Conservation (phyloP, 2,329 filamentous ascomycete species). For the Didymellaceae sp. region DNA sequence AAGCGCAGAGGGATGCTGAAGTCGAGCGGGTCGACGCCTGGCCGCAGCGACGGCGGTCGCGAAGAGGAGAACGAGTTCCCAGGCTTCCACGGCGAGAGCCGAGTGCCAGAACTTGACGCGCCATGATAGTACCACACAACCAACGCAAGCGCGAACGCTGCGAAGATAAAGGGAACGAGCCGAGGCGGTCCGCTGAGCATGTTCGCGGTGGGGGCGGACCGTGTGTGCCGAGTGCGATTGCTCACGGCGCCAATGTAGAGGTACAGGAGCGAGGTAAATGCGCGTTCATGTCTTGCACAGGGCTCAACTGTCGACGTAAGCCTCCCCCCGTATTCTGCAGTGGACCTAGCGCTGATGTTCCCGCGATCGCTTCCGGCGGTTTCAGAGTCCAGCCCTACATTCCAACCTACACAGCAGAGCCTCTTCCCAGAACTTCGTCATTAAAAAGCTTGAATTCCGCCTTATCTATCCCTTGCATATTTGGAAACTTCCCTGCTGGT, state of each 20-base stretch:
- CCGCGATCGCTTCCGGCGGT: not conserved
- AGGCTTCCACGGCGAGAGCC: constrained; percentile 23
- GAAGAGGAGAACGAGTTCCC: constrained; percentile 9
- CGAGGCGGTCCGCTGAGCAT: constrained; percentile 48
- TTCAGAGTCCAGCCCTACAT: constrained; percentile 6
- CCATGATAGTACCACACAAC: constrained; percentile 42
- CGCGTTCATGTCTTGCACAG: constrained; percentile 5
- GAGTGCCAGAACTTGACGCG: constrained; percentile 14
- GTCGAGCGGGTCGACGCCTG: constrained; percentile 40
- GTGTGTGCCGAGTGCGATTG: constrained; percentile 12
- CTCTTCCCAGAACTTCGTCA: constrained; percentile 1
- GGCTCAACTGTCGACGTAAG: constrained; percentile 4
- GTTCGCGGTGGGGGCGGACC: constrained; percentile 22
- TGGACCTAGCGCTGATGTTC: constrained; percentile 9
- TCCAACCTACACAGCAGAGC: constrained; percentile 2
- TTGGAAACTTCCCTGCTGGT: not conserved
- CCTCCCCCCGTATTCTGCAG: constrained; percentile 7
- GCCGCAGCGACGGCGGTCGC: constrained; percentile 20
- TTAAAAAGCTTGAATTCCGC: not conserved
- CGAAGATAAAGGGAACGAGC: constrained; percentile 37
- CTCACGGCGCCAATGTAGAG: constrained; percentile 17
- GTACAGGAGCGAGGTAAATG: not conserved
- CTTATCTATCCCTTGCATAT: not conserved
- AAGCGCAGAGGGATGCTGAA: constrained; percentile 46
- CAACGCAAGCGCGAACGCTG: constrained; percentile 34